Conservation (phyloP, 1,284 basidiomycete species). For the Puccinia brachypodii region DNA sequence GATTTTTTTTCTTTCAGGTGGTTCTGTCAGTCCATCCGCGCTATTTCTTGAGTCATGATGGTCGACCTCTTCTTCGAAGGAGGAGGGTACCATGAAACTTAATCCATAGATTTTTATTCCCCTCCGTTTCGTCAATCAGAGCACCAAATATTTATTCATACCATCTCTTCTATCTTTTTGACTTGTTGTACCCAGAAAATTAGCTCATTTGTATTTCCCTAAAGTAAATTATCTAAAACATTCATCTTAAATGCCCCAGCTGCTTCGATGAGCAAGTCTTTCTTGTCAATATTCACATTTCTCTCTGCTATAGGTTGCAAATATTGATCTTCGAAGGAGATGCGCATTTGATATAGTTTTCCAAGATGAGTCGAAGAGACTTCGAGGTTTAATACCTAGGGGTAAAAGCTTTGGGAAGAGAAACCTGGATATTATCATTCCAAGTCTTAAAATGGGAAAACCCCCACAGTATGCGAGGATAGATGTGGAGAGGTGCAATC, state of each 20-base stretch:
- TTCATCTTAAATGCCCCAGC: background rate
- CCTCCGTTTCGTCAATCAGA: background rate
- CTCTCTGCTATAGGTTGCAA: no score
- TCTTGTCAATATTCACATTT: no score
- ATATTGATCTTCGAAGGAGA: no score
- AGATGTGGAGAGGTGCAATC: no score
- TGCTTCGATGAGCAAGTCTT: background rate
- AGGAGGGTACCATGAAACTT: background rate
- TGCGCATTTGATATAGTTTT: no score
- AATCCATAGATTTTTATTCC: background rate
- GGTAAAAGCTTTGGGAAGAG: no score
- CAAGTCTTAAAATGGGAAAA: no score
- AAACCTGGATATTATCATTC: no score
- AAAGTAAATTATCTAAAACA: background rate
- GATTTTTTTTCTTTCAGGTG: background rate
- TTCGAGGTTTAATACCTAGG: no score
- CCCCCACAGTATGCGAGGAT: no score
- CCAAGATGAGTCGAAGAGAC: no score
- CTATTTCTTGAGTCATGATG: conserved; percentile 9
- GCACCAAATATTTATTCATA: background rate
- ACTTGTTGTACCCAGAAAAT: background rate
- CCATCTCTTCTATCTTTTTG: background rate
- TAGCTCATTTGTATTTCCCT: background rate
- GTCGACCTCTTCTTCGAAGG: conserved; percentile 12
- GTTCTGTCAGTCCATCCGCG: conserved; percentile 12